phyloP scores from a whole-genome alignment of 345 rosid species.

The Salix suchowensis region DNA sequence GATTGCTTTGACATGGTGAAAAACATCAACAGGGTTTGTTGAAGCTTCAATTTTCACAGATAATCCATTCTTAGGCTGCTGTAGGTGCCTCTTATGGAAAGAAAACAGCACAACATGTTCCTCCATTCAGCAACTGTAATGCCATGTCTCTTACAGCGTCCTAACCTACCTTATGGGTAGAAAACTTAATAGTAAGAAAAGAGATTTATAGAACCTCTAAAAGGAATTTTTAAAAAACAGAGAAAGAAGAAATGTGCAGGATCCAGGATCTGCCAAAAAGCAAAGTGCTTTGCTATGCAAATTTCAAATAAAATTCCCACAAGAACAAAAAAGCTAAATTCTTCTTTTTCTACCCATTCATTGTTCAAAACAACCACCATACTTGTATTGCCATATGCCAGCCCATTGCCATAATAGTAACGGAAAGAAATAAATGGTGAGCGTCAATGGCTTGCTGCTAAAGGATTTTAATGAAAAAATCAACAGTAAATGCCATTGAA shows the following conservation, averaged over 20 bases:
- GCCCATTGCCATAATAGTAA: neutral
- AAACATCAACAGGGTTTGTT: neutral
- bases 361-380: neutral
- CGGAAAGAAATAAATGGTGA: neutral
- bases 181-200: slow-evolving; percentile 11
- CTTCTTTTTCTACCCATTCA: neutral
- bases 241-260: neutral
- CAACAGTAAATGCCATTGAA: neutral
- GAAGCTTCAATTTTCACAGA: slow-evolving; percentile 3
- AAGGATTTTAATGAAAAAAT: neutral
- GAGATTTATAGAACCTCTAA: neutral
- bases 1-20: slow-evolving; percentile 61
- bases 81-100: neutral
- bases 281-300: neutral
- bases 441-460: neutral
- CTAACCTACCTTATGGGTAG: slow-evolving; percentile 11
- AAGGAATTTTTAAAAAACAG: slow-evolving; percentile 3
- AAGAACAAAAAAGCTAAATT: neutral
- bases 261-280: neutral
- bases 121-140: neutral
- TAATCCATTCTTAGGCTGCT: slow-evolving; percentile 7
- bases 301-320: neutral
- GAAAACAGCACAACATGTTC: neutral
- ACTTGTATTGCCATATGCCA: neutral
- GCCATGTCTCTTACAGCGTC: slow-evolving; percentile 22